These are phyloP conservation scores for Annulohypoxylon maeteangense DNA, from an alignment of 495 filamentous ascomycete species.

Conservation along the genomic window DNA sequence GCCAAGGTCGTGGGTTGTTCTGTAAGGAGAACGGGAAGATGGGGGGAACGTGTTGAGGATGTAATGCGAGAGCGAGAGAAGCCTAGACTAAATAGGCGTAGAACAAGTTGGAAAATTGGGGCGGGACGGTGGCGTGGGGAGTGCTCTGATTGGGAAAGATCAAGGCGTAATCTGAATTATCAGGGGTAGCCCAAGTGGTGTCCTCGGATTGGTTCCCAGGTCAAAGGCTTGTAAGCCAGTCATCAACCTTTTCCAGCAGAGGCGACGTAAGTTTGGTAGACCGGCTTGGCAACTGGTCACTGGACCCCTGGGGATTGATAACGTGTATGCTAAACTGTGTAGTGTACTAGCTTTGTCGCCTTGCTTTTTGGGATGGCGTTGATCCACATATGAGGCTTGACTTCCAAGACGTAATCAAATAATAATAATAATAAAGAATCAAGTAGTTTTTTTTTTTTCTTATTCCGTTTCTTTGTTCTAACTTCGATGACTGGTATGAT, in stretches of 20 bases:
- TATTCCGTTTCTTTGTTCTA: not conserved
- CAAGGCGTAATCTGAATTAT: constrained; percentile 35
- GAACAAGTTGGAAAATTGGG: constrained; percentile 35
- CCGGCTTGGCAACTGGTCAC: constrained; percentile 34
- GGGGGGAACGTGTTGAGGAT: constrained; percentile 18
- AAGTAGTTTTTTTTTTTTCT: not conserved
- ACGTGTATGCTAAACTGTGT: constrained; percentile 39
- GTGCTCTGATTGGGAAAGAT: constrained; percentile 31
- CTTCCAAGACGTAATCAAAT: not conserved
- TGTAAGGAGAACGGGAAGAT: constrained; percentile 39
- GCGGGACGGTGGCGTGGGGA: constrained; percentile 32
- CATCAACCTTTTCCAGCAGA: constrained; percentile 11
- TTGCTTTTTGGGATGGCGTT: constrained; percentile 36
- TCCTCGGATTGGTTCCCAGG: constrained; percentile 27
- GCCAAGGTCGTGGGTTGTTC: constrained; percentile 46
- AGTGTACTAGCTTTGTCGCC: constrained; percentile 25
- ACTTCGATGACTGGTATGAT: not conserved
- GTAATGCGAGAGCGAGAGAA: constrained; percentile 33
- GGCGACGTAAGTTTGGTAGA: constrained; percentile 7
- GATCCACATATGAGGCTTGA: constrained; percentile 31
- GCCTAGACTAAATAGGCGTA: constrained; percentile 45
- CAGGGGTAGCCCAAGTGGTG: constrained; percentile 32
- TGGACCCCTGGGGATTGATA: constrained; percentile 26
- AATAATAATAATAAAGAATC: not conserved
- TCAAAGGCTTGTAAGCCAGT: constrained; percentile 16